Evolutionary conservation across 345 rosid species (phyloP), one percentile per base, ranked within the genome.

Genomic region (Salix brachista): DNA sequence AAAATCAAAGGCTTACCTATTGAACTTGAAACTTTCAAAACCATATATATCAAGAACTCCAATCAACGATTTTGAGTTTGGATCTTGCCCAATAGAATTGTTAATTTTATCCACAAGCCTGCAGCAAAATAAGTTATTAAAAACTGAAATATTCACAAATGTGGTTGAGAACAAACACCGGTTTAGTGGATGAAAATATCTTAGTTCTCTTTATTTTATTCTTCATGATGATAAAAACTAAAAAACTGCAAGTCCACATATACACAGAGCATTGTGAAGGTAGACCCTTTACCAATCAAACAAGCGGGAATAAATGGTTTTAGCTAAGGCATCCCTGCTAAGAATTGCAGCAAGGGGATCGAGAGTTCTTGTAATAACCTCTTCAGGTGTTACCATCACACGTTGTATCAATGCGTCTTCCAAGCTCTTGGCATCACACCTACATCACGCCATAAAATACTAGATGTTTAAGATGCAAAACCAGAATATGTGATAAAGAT

Each of bases 1-100:
- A 89, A 83, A 77, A 6, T 75, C 37, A 73, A 42, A 30, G 37
- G 71, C 74, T 81, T 82, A 93, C 99, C 99, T 96, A 78, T 96
- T 96, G 83, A 89, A 87, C 86, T 96, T 93, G 79, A 96, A 96
- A 86, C 99, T 96, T 85, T 96, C 99, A 80, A 96, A 96, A 65
- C 99, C 98, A 81, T 96, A 96, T 80, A 96, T 93, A 88, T 96
- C 98, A 86, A 96, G 98, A 77, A 96, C 99, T 83, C 99, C 99
- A 82, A 96, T 93, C 30, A 96, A 83, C 28, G 89, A 79, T 84
- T 94, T 96, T 44, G 99, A 96, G 91, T 92, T 96, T 71, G 99
- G 98, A 87, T 96, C 99, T 87, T 96, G 99, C 83, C 99, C 99
- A 74, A 96, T 96, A 1, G 97, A 96, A 84, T 34, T 84, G 87